Percentiles rank a stretch among this genome's conserved stretches.
These are phyloP conservation scores for Ophiocordyceps sinensis DNA, from an alignment of 2,329 filamentous ascomycete genomes.

Conservation along the genomic window DNA sequence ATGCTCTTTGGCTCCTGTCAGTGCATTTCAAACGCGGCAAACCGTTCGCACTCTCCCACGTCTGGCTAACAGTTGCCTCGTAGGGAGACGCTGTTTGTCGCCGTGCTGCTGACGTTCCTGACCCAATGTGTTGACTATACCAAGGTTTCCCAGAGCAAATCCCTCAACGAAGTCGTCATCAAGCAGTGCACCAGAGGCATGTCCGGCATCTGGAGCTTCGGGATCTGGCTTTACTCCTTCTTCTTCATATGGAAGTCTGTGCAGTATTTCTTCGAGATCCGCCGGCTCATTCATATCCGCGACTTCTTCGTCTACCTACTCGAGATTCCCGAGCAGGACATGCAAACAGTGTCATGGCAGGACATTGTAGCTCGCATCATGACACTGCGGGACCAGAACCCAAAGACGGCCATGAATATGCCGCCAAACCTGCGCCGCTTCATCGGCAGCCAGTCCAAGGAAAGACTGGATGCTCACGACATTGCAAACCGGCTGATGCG, in stretches of 20 bases:
- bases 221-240: conserved; percentile 73
- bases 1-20: conserved; percentile 58
- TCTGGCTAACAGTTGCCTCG: conserved; percentile 21
- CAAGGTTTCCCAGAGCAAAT: conserved; percentile 51
- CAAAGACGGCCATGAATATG: conserved; percentile 54
- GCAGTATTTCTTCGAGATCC: conserved; percentile 58
- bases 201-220: conserved; percentile 61
- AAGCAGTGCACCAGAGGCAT: conserved; percentile 63
- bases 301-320: conserved; percentile 77
- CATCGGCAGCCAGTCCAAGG: conserved; percentile 76
- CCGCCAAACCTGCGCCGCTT: conserved; percentile 36
- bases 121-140: conserved; percentile 75
- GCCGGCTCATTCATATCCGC: conserved; percentile 60
- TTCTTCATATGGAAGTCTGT: conserved; percentile 74
- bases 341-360: conserved; percentile 92
- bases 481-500: conserved; percentile 96
- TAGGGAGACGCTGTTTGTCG: conserved; percentile 69
- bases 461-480: conserved; percentile 88
- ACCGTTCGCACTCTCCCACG: background rate
- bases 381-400: conserved; percentile 69
- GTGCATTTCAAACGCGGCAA: conserved; percentile 14
- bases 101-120: conserved; percentile 69
- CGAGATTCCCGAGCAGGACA: conserved; percentile 67
- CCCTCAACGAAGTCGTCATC: conserved; percentile 40
- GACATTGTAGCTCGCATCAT: conserved; percentile 78